These are phyloP conservation scores for Hymenoscyphus albidus DNA, from an alignment of 2,329 filamentous ascomycete genomes.

Conservation along the genomic window DNA sequence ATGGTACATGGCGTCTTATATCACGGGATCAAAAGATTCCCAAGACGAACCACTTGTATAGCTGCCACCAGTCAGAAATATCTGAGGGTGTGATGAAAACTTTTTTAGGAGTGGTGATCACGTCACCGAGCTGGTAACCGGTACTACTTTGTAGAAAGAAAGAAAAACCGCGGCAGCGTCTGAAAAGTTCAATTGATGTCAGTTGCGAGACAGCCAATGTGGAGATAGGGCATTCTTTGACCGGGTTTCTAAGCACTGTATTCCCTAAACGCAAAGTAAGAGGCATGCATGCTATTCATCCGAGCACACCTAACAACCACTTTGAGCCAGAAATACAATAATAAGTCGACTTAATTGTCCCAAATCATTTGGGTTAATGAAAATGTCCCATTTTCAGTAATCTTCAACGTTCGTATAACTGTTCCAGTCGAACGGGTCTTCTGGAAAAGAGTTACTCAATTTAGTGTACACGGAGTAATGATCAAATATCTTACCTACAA, in stretches of 20 bases:
- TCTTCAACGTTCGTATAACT: no score
- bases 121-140: background rate
- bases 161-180: background rate
- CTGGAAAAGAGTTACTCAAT: no score
- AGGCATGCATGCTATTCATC: no score
- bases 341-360: no score
- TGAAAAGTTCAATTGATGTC: background rate
- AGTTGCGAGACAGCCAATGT: background rate
- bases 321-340: no score
- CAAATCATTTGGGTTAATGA: no score
- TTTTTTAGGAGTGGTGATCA: background rate
- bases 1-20: background rate
- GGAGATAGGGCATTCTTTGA: background rate
- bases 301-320: no score
- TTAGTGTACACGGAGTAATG: no score
- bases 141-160: background rate
- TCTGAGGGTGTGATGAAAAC: background rate
- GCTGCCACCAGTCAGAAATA: background rate
- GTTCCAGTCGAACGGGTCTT: no score
- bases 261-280: background rate
- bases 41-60: background rate
- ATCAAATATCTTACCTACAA: no score
- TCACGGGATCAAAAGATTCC: constrained; percentile 1
- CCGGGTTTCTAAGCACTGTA: background rate
- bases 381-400: no score